phyloP scores from a whole-genome alignment of 352 stramenopile genomes.

The Phytophthora cactorum region DNA sequence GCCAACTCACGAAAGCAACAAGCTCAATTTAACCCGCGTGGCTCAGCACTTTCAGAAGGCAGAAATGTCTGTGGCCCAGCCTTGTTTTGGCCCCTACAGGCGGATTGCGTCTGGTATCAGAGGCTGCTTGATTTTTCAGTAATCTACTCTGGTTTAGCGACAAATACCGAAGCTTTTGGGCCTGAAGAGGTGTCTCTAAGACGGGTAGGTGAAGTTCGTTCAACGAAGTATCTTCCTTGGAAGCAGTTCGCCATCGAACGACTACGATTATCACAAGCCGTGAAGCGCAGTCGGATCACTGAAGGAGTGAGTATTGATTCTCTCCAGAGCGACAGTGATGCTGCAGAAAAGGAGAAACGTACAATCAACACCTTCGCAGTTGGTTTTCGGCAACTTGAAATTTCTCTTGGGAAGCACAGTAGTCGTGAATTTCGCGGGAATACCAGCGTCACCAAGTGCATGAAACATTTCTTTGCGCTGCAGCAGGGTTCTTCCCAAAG shows the following conservation, averaged over 20 bases:
- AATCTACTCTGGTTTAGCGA: slow-evolving; percentile 12
- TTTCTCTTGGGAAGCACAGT: slow-evolving; percentile 24
- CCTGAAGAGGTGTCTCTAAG: slow-evolving; percentile 12
- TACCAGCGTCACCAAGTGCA: not conserved
- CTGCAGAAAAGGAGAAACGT: slow-evolving; percentile 31
- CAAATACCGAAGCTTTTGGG: not conserved
- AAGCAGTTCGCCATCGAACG: slow-evolving; percentile 62
- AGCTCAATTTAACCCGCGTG: slow-evolving; percentile 26
- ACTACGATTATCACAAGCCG: slow-evolving; percentile 43
- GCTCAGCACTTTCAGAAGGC: slow-evolving; percentile 14
- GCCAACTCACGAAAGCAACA: slow-evolving; percentile 5
- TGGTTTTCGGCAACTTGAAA: slow-evolving; percentile 40
- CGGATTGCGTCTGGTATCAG: slow-evolving; percentile 14
- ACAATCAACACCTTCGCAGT: slow-evolving; percentile 33
- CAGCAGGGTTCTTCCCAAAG: not conserved
- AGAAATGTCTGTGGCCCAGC: slow-evolving; percentile 10
- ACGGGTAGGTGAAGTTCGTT: slow-evolving; percentile 22
- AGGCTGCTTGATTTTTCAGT: slow-evolving; percentile 16
- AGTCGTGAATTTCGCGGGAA: slow-evolving; percentile 10
- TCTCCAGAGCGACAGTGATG: not conserved
- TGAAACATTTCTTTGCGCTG: slow-evolving; percentile 26
- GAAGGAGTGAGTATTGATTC: slow-evolving; percentile 19
- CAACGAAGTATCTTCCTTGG: slow-evolving; percentile 62
- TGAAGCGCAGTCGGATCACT: slow-evolving; percentile 25
- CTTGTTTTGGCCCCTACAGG: slow-evolving; percentile 35